phyloP scores from a whole-genome alignment of 1,284 basidiomycete species.

The Pseudozyma sp. region DNA sequence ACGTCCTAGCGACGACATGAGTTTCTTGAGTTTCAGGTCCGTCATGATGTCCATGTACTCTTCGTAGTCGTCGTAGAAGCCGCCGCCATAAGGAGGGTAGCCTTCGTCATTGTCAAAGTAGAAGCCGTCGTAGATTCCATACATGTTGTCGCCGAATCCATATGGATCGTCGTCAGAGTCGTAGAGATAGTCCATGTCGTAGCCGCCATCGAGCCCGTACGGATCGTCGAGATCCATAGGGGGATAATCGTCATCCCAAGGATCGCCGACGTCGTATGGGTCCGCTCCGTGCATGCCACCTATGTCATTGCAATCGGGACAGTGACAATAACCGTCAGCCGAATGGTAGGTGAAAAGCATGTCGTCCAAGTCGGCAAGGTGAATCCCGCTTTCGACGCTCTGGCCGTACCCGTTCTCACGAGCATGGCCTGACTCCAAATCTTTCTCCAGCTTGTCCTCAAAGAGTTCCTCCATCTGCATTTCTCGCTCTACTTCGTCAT shows the following conservation, averaged over 20 bases:
- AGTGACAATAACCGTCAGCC: not conserved
- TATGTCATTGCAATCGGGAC: too few species aligned
- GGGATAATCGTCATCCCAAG: not conserved
- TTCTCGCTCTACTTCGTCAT: too few species aligned
- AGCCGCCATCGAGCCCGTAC: not conserved
- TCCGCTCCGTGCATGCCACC: not conserved
- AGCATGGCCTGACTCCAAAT: not conserved
- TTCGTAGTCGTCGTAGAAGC: not conserved
- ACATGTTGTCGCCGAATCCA: conserved; percentile 1
- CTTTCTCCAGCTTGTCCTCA: not conserved
- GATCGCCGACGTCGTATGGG: not conserved
- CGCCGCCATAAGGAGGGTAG: not conserved
- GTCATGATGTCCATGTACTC: not conserved
- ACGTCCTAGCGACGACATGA: not conserved
- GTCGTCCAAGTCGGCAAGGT: too few species aligned
- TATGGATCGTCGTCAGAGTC: conserved; percentile 1
- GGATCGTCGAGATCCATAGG: not conserved
- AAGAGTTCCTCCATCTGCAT: too few species aligned
- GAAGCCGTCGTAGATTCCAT: not conserved
- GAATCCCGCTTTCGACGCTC: too few species aligned
- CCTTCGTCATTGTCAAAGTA: conserved; percentile 2
- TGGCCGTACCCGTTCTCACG: too few species aligned
- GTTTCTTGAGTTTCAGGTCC: not conserved
- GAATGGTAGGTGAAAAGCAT: not conserved
- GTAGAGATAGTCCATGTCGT: not conserved